A percentile compares a stretch with the other conserved stretches of the same genome.
These are phyloP conservation scores for Annona cherimola DNA, from an alignment of 164 flowering plant genomes.

Conservation along the genomic window DNA sequence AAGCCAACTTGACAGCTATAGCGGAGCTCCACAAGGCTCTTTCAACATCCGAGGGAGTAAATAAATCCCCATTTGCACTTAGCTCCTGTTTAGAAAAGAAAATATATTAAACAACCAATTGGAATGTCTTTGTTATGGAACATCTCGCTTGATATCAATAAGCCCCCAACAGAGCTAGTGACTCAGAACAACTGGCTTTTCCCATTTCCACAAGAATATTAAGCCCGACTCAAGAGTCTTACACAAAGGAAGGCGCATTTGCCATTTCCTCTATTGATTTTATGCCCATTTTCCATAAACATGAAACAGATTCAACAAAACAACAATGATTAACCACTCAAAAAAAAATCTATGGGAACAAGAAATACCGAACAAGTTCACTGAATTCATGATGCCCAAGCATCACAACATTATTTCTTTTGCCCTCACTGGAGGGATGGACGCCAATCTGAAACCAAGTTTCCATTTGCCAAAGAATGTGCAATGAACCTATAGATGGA, in stretches of 20 bases:
- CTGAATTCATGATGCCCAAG: no score
- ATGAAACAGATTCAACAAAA: neutral
- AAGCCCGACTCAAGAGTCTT: neutral
- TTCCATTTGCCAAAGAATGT: no score
- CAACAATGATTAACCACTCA: neutral
- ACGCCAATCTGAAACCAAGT: no score
- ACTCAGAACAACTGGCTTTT: neutral
- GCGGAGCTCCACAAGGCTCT: conserved; percentile 81
- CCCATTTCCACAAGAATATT: neutral
- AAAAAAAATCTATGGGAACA: neutral
- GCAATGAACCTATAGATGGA: no score
- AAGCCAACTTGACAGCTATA: conserved; percentile 35
- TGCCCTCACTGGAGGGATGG: no score
- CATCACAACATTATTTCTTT: no score
- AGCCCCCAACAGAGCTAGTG: no score
- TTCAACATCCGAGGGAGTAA: conserved; percentile 81
- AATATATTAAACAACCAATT: neutral
- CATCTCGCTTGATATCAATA: no score
- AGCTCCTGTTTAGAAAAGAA: conserved; percentile 46
- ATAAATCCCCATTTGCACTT: conserved; percentile 34
- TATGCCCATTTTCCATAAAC: neutral
- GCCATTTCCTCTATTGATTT: neutral
- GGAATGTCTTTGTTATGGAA: neutral
- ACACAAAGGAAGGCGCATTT: neutral
- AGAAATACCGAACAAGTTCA: neutral